Percentiles rank a stretch among this genome's conserved stretches.
Conservation (phyloP, 1,284 basidiomycete genomes). For the Sporisorium reilianum region DNA sequence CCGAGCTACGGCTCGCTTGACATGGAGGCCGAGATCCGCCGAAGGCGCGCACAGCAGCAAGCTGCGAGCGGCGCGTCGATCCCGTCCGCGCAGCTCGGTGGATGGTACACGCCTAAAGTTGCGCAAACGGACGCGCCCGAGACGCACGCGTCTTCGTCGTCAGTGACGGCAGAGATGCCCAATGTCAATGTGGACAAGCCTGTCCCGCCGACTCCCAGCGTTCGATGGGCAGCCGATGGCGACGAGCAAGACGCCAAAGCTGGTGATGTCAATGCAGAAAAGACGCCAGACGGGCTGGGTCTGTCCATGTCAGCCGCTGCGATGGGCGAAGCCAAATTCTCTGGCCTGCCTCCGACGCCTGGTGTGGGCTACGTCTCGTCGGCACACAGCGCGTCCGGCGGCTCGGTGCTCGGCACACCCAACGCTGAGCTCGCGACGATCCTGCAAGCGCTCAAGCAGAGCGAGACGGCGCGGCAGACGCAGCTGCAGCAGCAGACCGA, state of each 20-base stretch:
- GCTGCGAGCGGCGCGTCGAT: constrained; percentile 22
- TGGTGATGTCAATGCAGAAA: background rate
- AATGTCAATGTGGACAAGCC: constrained; percentile 39
- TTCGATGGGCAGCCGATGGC: constrained; percentile 41
- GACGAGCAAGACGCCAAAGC: constrained; percentile 11
- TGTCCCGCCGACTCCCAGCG: constrained; percentile 43
- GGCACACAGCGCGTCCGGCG: constrained; percentile 13
- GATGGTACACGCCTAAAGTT: constrained; percentile 57
- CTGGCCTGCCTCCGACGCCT: constrained; percentile 33
- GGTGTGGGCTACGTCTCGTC: constrained; percentile 31
- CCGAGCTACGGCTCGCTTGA: constrained; percentile 52
- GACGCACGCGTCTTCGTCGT: constrained; percentile 20
- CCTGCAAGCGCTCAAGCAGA: constrained; percentile 53
- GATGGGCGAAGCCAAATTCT: constrained; percentile 28
- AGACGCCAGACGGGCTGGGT: constrained; percentile 32
- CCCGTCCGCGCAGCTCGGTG: constrained; percentile 33
- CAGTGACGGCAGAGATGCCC: constrained; percentile 24
- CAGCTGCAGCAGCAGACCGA: constrained; percentile 60
- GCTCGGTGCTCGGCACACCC: constrained; percentile 17
- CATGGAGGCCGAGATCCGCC: constrained; percentile 61
- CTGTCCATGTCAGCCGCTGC: constrained; percentile 42
- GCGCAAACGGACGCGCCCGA: constrained; percentile 8
- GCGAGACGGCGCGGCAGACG: constrained; percentile 52
- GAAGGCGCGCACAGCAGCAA: constrained; percentile 39
- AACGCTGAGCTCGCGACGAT: constrained; percentile 49